Evolutionary conservation across 2,329 filamentous ascomycete species (phyloP).

Genomic region (Akanthomyces muscarius): DNA sequence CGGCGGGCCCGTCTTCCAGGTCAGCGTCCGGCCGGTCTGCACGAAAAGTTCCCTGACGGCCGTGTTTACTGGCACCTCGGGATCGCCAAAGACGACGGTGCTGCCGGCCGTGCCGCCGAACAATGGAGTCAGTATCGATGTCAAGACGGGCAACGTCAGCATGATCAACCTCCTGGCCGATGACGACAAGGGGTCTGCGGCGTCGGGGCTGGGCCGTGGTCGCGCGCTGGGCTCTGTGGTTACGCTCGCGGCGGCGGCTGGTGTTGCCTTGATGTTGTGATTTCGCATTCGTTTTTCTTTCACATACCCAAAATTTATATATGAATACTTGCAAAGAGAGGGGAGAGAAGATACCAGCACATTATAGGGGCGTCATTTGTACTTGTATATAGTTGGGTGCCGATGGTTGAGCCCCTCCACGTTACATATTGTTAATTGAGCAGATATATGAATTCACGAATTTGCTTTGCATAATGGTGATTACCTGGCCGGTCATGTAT

Average conservation of each 20-base stretch:
- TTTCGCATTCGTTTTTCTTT: background rate
- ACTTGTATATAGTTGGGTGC: background rate
- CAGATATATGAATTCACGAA: too few relatives aligned
- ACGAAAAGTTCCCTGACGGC: slow-evolving; percentile 1
- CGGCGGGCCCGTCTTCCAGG: slow-evolving; percentile 4
- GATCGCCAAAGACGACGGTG: background rate
- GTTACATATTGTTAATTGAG: background rate
- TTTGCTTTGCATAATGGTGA: too few relatives aligned
- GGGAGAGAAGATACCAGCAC: background rate
- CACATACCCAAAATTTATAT: background rate
- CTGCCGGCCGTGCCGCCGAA: slow-evolving; percentile 2
- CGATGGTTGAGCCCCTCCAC: background rate
- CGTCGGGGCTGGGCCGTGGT: background rate
- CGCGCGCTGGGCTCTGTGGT: background rate
- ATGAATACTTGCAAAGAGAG: background rate
- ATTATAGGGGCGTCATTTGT: background rate
- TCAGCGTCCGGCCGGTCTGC: slow-evolving; percentile 8
- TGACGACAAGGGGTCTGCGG: background rate
- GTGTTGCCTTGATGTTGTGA: slow-evolving; percentile 1
- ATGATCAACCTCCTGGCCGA: slow-evolving; percentile 1
- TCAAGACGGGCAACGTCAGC: background rate
- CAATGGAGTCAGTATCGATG: slow-evolving; percentile 4
- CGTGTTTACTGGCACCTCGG: slow-evolving; percentile 1
- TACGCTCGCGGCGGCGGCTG: background rate
- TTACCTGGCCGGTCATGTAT: too few relatives aligned